Base-by-base conservation (phyloP, 805 yeast genomes). In the Saturnispora zaruensis region DNA sequence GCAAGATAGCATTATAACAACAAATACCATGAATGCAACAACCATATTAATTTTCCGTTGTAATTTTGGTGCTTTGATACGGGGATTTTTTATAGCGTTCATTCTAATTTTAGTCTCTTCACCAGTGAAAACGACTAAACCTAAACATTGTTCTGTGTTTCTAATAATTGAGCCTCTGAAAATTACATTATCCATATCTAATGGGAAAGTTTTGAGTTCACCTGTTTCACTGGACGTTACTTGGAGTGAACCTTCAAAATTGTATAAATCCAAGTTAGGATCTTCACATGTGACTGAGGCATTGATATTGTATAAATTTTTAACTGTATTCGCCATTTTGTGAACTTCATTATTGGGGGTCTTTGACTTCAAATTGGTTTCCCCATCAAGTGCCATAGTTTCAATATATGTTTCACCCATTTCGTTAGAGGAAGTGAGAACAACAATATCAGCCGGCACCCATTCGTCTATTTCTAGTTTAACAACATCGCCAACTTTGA, bases 301-400 rank as follows among this genome's bases (percentile, higher is more conserved):
- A 24, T 72, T 68, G 18, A 81, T 62, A 38, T 69, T 68, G 26
- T 72, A 73, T 46, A 87, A 62, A 0, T 76, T 77, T 2, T 72
- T 63, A 0, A 79, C 83, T 3, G 73, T 68, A 21, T 73, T 68
- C 41, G 82, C 71, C 9, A 66, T 54, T 14, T 76, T 75, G 38
- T 81, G 73, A 2, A 91, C 57, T 53, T 81, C 86, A 2, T 75
- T 71, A 53, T 82, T 84, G 0, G 96, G 86, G 18, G 70, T 68
- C 57, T 79, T 81, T 6, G 86, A 74, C 64, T 93, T 93, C 53
- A 93, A 71, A 62, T 89, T 91, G 0, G 98, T 93, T 66, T 93
- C 99, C 46, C 99, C 99, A 66, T 93, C 99, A 45, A 93, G 72
- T 1, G 96, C 99, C 91, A 91, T 89, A 1, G 99, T 93, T 65